phyloP scores from a whole-genome alignment of 306 rosid species.

The Citrullus mucosospermus region DNA sequence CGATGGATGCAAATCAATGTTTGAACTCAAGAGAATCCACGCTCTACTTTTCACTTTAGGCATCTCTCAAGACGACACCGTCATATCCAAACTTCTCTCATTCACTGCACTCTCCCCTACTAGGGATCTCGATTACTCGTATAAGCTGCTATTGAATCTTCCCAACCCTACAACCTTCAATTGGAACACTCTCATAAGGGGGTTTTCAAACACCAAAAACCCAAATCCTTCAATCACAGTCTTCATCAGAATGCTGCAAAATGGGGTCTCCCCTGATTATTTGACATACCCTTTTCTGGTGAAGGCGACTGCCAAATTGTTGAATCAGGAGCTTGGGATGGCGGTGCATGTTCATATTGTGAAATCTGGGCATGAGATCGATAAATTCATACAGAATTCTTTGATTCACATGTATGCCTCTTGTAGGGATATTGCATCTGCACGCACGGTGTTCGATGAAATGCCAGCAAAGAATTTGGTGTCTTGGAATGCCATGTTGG shows the following conservation, averaged over 20 bases:
- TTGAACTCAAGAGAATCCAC: conserved; percentile 46
- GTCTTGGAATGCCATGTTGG: conserved; percentile 70
- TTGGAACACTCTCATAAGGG: conserved; percentile 59
- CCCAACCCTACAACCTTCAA: conserved; percentile 32
- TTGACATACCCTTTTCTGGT: conserved; percentile 67
- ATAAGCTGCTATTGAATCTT: conserved; percentile 38
- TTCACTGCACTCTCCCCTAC: conserved; percentile 38
- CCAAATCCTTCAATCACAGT: conserved; percentile 40
- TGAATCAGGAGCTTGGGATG: conserved; percentile 33
- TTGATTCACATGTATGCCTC: conserved; percentile 71
- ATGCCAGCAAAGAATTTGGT: conserved; percentile 36
- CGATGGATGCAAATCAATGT: conserved; percentile 48
- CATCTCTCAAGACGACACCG: conserved; percentile 31
- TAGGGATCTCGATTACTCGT: conserved; percentile 38
- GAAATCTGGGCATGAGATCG: conserved; percentile 39
- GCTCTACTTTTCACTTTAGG: conserved; percentile 44
- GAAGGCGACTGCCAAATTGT: conserved; percentile 54
- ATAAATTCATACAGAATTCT: conserved; percentile 46
- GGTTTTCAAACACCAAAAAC: conserved; percentile 41
- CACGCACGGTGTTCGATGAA: conserved; percentile 43
- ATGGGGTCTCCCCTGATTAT: conserved; percentile 45
- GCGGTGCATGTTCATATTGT: conserved; percentile 52
- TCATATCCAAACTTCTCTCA: conserved; percentile 30
- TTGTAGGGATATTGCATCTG: conserved; percentile 32
- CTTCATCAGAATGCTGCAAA: conserved; percentile 43